Percentiles rank a stretch among this genome's conserved stretches.
These are phyloP conservation scores for Schwanniomyces occidentalis DNA, from an alignment of 805 yeast species.

Conservation along the genomic window DNA sequence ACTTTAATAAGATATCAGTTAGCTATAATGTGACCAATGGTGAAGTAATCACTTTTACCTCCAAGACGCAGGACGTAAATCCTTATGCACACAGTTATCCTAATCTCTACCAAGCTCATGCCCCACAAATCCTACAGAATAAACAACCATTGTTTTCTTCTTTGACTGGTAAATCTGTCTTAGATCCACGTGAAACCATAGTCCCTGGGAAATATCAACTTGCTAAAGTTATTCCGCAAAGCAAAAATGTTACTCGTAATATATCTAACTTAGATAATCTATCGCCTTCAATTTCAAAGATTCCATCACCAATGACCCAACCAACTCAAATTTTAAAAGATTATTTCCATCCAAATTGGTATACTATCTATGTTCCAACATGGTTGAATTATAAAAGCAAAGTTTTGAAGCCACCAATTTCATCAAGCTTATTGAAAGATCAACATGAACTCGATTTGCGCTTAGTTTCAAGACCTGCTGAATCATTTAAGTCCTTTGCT, in stretches of 20 bases:
- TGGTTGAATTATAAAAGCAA: constrained; percentile 38
- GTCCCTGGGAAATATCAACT: constrained; percentile 67
- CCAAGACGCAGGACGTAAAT: constrained; percentile 33
- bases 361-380: constrained; percentile 41
- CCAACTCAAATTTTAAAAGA: constrained; percentile 39
- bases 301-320: constrained; percentile 33
- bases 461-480: constrained; percentile 20
- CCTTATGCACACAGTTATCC: constrained; percentile 13
- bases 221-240: constrained; percentile 64
- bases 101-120: constrained; percentile 37
- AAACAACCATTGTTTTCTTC: constrained; percentile 83
- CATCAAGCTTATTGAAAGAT: constrained; percentile 26
- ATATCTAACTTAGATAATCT: constrained; percentile 27
- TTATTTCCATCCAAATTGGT: constrained; percentile 48
- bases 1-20: constrained; percentile 60
- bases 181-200: constrained; percentile 72
- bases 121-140: constrained; percentile 42
- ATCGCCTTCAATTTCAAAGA: constrained; percentile 30
- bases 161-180: constrained; percentile 60
- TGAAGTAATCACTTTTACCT: constrained; percentile 52
- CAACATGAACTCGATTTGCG: constrained; percentile 18
- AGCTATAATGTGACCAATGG: constrained; percentile 52
- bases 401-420: constrained; percentile 23
- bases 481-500: constrained; percentile 34
- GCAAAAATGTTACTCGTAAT: constrained; percentile 19